These are phyloP conservation scores for Sextonia rubra DNA, from an alignment of 164 flowering plant species.

Conservation along the genomic window DNA sequence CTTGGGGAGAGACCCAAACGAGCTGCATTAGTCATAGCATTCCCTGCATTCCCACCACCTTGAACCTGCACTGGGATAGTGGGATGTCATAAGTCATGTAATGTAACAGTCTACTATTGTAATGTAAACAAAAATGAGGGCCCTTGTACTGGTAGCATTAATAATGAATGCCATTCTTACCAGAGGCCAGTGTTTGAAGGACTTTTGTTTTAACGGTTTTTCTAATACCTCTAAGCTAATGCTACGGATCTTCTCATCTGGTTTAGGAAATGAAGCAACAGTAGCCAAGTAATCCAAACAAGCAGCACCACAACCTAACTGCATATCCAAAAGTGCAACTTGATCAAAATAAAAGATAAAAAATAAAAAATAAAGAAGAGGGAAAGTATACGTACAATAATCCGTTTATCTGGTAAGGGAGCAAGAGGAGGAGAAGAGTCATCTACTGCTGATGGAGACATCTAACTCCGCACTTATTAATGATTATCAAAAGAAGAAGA, in stretches of 20 bases:
- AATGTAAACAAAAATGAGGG: too few relatives aligned
- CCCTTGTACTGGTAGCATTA: not conserved
- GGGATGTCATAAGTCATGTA: too few relatives aligned
- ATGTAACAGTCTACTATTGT: too few relatives aligned
- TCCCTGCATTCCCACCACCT: slow-evolving; percentile 95
- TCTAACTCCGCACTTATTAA: too few relatives aligned
- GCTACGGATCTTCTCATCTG: slow-evolving; percentile 85
- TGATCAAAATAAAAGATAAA: not conserved
- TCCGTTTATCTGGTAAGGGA: slow-evolving; percentile 45
- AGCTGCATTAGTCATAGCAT: slow-evolving; percentile 80
- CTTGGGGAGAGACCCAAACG: slow-evolving; percentile 79
- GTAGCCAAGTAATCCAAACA: slow-evolving; percentile 75
- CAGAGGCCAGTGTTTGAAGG: too few relatives aligned
- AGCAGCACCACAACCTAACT: slow-evolving; percentile 34
- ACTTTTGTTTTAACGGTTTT: too few relatives aligned
- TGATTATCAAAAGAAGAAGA: too few relatives aligned
- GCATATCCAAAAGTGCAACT: too few relatives aligned
- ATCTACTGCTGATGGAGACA: slow-evolving; percentile 6
- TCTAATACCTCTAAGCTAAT: slow-evolving; percentile 59
- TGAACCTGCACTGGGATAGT: slow-evolving; percentile 46
- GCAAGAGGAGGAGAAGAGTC: slow-evolving; percentile 22
- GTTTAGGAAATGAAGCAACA: slow-evolving; percentile 71
- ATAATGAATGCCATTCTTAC: too few relatives aligned
- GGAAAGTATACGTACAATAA: slow-evolving; percentile 34
- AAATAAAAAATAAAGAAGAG: not conserved